These are phyloP conservation scores for Camellia lanceoleosa DNA, from an alignment of 148 eudicot genomes.

Conservation along the genomic window DNA sequence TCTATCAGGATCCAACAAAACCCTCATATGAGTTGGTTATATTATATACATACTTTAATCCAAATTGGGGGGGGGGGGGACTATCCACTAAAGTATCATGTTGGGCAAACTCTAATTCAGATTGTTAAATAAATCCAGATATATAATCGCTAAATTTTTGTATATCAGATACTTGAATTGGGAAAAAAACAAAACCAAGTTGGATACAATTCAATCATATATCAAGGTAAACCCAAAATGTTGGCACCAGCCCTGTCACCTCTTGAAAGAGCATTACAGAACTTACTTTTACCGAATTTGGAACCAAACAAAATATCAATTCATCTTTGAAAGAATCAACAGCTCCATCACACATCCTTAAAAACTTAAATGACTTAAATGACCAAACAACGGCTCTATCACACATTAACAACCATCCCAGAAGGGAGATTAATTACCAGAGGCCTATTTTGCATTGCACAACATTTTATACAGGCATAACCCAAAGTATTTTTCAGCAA, in stretches of 20 bases:
- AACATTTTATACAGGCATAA: neutral
- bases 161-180: neutral
- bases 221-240: neutral
- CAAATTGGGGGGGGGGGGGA: no score
- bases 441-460: neutral
- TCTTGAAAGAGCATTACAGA: no score
- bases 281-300: neutral
- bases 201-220: neutral
- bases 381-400: neutral
- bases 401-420: neutral
- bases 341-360: neutral
- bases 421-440: neutral
- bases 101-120: neutral
- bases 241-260: neutral
- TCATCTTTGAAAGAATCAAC: neutral
- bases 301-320: no score
- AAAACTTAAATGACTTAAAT: neutral
- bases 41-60: neutral
- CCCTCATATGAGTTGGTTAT: neutral
- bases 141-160: neutral
- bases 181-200: neutral
- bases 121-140: neutral
- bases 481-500: no score
- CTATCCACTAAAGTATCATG: no score
- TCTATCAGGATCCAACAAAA: neutral